Conservation (phyloP, 768 basidiomycete genomes). For the Pleurotus eryngii region DNA sequence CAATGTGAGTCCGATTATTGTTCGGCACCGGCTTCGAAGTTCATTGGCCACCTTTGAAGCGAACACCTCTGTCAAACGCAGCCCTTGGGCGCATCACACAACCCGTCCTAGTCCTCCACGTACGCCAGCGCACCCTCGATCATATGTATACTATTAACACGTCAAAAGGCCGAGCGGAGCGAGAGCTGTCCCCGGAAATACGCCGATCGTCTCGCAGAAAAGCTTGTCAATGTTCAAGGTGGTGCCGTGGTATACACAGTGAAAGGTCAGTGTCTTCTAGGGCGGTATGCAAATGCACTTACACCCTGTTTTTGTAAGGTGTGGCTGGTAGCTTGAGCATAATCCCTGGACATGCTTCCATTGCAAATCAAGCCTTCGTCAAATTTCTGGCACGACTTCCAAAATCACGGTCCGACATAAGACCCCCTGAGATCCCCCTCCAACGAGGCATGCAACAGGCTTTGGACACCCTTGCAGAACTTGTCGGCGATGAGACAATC, state of each 20-base stretch:
- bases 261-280: slow-evolving; percentile 42
- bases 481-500: slow-evolving; percentile 44
- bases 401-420: slow-evolving; percentile 44
- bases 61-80: slow-evolving; percentile 46
- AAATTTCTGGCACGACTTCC: slow-evolving; percentile 62
- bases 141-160: slow-evolving; percentile 7
- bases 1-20: slow-evolving; percentile 43
- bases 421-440: slow-evolving; percentile 28
- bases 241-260: slow-evolving; percentile 56
- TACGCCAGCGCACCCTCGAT: slow-evolving; percentile 23
- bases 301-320: slow-evolving; percentile 31
- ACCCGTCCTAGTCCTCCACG: slow-evolving; percentile 71
- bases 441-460: slow-evolving; percentile 54
- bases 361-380: slow-evolving; percentile 59
- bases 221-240: slow-evolving; percentile 44
- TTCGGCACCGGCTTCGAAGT: not conserved
- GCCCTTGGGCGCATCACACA: slow-evolving; percentile 48
- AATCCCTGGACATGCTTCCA: slow-evolving; percentile 51
- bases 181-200: slow-evolving; percentile 49
- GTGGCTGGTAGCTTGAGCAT: slow-evolving; percentile 54
- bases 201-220: slow-evolving; percentile 50
- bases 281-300: too few species aligned
- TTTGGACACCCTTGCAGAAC: slow-evolving; percentile 47
- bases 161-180: slow-evolving; percentile 55
- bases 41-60: slow-evolving; percentile 32